Evolutionary conservation across 306 rosid species (phyloP).

Genomic region (Cicer arietinum): DNA sequence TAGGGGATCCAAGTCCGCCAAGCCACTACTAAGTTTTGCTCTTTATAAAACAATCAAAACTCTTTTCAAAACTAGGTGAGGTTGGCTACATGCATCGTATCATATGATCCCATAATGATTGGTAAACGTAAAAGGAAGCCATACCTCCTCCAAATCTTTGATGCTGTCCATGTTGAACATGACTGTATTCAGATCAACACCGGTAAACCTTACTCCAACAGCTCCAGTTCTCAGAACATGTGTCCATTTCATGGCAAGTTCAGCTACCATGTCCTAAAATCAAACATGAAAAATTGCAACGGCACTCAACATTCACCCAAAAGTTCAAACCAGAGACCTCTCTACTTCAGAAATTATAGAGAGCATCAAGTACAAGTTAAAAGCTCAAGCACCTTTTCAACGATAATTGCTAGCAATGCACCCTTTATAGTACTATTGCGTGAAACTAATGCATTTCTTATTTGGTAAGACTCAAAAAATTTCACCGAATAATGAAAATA

Average conservation of each 20-base stretch:
- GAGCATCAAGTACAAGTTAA: background rate
- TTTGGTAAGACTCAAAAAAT: background rate
- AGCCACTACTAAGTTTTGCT: background rate
- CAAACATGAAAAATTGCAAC: slow-evolving; percentile 20
- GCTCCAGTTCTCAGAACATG: slow-evolving; percentile 81
- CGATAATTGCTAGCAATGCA: background rate
- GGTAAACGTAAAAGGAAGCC: background rate
- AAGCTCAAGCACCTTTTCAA: slow-evolving; percentile 19
- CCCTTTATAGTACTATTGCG: background rate
- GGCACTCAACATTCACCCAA: slow-evolving; percentile 11
- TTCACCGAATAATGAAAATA: background rate
- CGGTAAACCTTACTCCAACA: slow-evolving; percentile 72
- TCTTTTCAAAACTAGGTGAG: background rate
- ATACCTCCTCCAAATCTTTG: slow-evolving; percentile 76
- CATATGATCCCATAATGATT: too few species aligned
- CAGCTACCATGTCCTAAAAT: slow-evolving; percentile 74
- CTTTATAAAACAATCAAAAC: slow-evolving; percentile 7
- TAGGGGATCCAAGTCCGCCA: too few species aligned
- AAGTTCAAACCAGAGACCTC: slow-evolving; percentile 30
- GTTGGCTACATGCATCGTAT: background rate
- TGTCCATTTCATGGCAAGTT: slow-evolving; percentile 86
- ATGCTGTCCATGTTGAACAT: slow-evolving; percentile 87
- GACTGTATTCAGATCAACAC: slow-evolving; percentile 79
- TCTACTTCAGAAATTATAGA: slow-evolving; percentile 19
- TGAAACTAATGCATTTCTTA: background rate